Conservation (phyloP, 192 early-diverging fungal genomes). For the Rhizophagus sp. region DNA sequence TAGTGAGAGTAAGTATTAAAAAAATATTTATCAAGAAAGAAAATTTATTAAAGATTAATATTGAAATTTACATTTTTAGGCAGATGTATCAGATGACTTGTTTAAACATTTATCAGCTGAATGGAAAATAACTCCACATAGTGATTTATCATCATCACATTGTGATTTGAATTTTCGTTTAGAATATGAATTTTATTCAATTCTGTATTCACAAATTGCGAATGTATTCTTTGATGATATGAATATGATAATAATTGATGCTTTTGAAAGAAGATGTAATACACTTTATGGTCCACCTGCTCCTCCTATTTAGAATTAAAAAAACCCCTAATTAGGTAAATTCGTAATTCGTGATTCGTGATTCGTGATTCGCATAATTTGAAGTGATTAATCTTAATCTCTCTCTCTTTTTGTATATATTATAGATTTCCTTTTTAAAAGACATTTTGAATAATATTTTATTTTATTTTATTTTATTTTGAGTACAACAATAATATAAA, state of each 20-base stretch:
- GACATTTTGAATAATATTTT: too few species aligned
- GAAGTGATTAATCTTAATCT: too few species aligned
- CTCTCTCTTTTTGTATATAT: too few species aligned
- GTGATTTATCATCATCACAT: constrained; percentile 41
- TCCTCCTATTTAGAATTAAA: too few species aligned
- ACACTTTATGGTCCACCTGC: constrained; percentile 48
- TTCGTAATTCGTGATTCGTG: too few species aligned
- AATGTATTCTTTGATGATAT: constrained; percentile 79
- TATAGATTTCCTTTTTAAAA: too few species aligned
- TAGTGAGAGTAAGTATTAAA: constrained; percentile 59
- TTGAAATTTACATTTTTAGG: constrained; percentile 37
- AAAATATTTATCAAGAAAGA: background rate
- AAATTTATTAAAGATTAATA: too few species aligned
- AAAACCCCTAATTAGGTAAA: background rate
- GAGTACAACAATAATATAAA: too few species aligned
- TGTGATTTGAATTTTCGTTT: constrained; percentile 75
- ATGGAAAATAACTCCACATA: constrained; percentile 67
- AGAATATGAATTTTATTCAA: constrained; percentile 79
- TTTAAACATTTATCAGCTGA: constrained; percentile 66
- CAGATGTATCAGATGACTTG: constrained; percentile 40
- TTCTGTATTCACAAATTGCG: constrained; percentile 79
- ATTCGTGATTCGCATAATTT: too few species aligned
- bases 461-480: too few species aligned
- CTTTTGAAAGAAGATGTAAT: constrained; percentile 63
- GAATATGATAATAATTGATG: constrained; percentile 67